Conservation (phyloP, 441 rosid species). For the Hura crepitans region DNA sequence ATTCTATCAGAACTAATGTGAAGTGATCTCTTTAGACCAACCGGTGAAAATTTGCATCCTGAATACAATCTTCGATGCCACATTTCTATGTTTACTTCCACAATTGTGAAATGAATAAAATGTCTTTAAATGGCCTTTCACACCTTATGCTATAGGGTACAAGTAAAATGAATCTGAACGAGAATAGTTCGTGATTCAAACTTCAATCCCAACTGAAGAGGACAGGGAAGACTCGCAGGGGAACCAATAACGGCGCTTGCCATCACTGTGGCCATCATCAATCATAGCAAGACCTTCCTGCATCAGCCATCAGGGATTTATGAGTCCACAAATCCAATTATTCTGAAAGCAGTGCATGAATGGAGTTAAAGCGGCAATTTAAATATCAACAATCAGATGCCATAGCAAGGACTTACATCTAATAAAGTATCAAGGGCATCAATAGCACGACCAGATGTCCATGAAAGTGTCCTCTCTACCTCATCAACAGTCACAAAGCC, state of each 20-base stretch:
- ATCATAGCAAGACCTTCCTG: conserved; percentile 93
- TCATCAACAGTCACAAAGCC: conserved; percentile 85
- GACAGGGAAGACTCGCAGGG: conserved; percentile 76
- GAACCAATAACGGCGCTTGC: conserved; percentile 79
- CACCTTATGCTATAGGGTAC: neutral
- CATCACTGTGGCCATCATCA: conserved; percentile 74
- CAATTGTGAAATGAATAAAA: neutral
- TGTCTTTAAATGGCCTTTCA: neutral
- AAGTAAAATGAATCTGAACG: neutral
- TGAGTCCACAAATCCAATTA: conserved; percentile 15
- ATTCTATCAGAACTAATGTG: neutral
- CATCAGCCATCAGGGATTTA: conserved; percentile 22
- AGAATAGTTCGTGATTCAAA: conserved; percentile 10
- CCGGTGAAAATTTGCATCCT: neutral
- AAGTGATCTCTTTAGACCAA: neutral
- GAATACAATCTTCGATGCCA: neutral
- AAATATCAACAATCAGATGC: neutral
- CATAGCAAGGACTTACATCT: conserved; percentile 41
- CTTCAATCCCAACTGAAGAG: conserved; percentile 39
- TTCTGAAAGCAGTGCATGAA: neutral
- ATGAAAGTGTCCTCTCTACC: conserved; percentile 63
- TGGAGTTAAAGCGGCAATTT: neutral
- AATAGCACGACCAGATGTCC: conserved; percentile 79
- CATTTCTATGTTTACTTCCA: neutral
- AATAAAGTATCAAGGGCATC: conserved; percentile 75